Percentiles rank a stretch among this genome's conserved stretches.
phyloP scores from a whole-genome alignment of 2,329 filamentous ascomycete genomes.

The Apiospora sp. region DNA sequence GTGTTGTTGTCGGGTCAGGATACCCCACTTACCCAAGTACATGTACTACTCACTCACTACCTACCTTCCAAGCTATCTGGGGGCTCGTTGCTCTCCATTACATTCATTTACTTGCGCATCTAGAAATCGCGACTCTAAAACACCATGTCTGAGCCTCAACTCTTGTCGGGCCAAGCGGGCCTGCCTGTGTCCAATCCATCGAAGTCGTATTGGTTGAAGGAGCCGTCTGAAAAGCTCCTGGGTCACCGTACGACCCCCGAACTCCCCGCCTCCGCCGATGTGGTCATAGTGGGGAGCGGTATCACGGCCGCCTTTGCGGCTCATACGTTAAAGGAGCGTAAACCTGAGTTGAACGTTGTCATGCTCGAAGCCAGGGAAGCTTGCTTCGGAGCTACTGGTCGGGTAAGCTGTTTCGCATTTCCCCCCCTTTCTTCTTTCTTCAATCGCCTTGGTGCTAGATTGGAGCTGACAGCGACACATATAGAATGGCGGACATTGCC shows the following conservation, averaged over 20 bases:
- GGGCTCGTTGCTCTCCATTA: background rate
- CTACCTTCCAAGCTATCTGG: background rate
- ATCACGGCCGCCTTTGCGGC: slow-evolving; percentile 80
- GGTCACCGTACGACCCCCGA: slow-evolving; percentile 73
- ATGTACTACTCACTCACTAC: background rate
- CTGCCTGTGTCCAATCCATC: slow-evolving; percentile 70
- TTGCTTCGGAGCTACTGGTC: slow-evolving; percentile 84
- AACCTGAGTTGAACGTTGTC: slow-evolving; percentile 62
- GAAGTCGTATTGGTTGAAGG: slow-evolving; percentile 76
- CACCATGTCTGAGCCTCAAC: slow-evolving; percentile 31
- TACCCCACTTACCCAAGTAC: background rate
- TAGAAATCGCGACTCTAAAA: background rate
- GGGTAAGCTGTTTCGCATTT: slow-evolving; percentile 58
- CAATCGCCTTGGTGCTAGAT: background rate
- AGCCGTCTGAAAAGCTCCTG: slow-evolving; percentile 69
- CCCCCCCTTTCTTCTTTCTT: background rate
- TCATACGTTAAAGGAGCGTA: slow-evolving; percentile 62
- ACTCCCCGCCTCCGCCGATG: slow-evolving; percentile 69
- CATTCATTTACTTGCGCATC: background rate
- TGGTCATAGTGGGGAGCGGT: slow-evolving; percentile 77
- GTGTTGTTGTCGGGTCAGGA: background rate
- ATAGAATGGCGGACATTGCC: slow-evolving; percentile 78
- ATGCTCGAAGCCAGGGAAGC: slow-evolving; percentile 82
- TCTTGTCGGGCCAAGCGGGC: slow-evolving; percentile 49
- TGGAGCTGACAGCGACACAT: background rate